These are phyloP conservation scores for Penicillium soppii DNA, from an alignment of 495 filamentous ascomycete genomes.

Conservation along the genomic window DNA sequence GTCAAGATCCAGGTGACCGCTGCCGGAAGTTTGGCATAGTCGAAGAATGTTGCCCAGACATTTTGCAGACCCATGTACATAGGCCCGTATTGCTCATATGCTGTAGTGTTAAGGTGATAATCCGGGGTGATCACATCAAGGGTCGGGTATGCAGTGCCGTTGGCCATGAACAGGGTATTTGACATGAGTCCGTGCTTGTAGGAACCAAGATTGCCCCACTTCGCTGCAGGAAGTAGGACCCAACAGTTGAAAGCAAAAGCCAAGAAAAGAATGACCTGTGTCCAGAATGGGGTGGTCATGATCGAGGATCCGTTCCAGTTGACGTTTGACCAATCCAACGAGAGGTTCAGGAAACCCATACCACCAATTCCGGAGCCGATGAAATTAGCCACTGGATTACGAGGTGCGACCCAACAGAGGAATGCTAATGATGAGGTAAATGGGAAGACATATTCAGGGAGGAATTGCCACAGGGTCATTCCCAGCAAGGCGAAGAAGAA, in stretches of 20 bases:
- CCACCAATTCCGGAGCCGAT: conserved; percentile 56
- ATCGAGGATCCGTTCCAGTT: conserved; percentile 50
- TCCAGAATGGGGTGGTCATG: conserved; percentile 56
- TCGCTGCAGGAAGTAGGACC: conserved; percentile 54
- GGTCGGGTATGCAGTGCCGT: conserved; percentile 51
- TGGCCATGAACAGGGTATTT: conserved; percentile 49
- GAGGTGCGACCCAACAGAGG: conserved; percentile 61
- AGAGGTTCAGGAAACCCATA: conserved; percentile 58
- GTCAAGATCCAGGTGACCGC: conserved; percentile 56
- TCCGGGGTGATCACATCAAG: conserved; percentile 44
- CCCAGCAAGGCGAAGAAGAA: conserved; percentile 53
- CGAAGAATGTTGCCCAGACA: conserved; percentile 57
- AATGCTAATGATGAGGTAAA: conserved; percentile 57
- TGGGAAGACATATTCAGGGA: conserved; percentile 58
- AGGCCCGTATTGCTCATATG: conserved; percentile 48
- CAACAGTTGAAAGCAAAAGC: conserved; percentile 56
- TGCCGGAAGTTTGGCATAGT: conserved; percentile 55
- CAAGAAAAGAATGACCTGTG: conserved; percentile 51
- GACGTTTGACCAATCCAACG: conserved; percentile 58
- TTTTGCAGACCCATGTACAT: conserved; percentile 54
- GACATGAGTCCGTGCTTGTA: conserved; percentile 54
- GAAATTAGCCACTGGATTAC: conserved; percentile 55
- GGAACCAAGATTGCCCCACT: conserved; percentile 52
- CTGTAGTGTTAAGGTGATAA: conserved; percentile 52
- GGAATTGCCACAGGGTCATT: conserved; percentile 57